Evolutionary conservation across 176 grass and related monocot species (phyloP).

Genomic region (Stipa capillata): DNA sequence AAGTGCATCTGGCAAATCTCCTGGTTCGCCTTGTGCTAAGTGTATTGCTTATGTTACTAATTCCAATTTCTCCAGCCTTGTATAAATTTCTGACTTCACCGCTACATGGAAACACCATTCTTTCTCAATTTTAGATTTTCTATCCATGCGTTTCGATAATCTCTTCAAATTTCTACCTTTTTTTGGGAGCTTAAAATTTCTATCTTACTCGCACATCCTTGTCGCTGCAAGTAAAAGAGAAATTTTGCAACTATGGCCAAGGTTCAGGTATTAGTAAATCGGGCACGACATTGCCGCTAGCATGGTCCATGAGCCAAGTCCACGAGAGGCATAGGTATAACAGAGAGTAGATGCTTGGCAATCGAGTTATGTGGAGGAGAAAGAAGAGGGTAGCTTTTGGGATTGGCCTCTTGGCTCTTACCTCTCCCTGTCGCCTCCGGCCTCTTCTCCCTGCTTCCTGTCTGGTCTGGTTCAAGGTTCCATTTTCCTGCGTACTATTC

Average conservation of each 20-base stretch:
- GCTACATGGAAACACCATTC: too few relatives aligned
- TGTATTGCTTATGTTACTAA: too few relatives aligned
- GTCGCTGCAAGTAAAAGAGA: neutral
- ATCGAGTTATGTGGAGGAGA: slow-evolving; percentile 32
- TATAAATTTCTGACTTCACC: too few relatives aligned
- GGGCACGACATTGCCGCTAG: too few relatives aligned
- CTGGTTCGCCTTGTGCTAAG: too few relatives aligned
- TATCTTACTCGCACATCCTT: neutral
- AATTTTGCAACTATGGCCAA: neutral
- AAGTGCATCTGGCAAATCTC: too few relatives aligned
- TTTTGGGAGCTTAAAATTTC: too few relatives aligned
- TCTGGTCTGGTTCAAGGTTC: neutral
- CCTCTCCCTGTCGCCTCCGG: neutral
- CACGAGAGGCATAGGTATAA: neutral
- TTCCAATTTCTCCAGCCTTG: too few relatives aligned
- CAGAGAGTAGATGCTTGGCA: neutral
- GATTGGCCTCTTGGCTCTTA: slow-evolving; percentile 27
- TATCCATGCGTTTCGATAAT: neutral
- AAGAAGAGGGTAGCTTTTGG: slow-evolving; percentile 26
- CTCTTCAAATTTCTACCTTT: neutral
- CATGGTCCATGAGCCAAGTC: neutral
- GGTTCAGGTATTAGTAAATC: neutral
- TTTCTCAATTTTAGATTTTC: too few relatives aligned
- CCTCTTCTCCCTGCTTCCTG: neutral
- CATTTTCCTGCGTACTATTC: neutral